Evolutionary conservation across 2,329 filamentous ascomycete genomes (phyloP), one percentile per base, ranked within the genome.

Genomic region (Gremmenia infestans): DNA sequence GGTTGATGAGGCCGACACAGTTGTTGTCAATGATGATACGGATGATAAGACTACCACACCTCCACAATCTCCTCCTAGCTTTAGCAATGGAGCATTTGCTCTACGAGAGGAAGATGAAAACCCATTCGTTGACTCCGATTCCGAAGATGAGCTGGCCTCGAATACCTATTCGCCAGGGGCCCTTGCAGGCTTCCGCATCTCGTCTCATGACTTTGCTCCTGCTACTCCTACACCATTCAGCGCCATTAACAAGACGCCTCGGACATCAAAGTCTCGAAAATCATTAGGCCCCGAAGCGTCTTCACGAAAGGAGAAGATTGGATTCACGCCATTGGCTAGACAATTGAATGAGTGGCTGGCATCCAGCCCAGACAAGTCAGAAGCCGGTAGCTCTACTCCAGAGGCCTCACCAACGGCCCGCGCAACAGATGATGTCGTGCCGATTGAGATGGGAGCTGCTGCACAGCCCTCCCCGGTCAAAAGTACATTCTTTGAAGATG

Each of bases 301-400:
- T 5, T 9, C 56, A 7, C 50, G 40, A 11, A 55, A 45, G 42
- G 58, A 60, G 15, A 72, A 73, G 17, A 67, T 81, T 51, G 83
- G 83, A 2, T 86, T 88, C 59, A 87, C 84, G 1, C 82, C 85
- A 23, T 72, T 90, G 39, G 82, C 82, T 4, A 74, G 79, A 39
- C 80, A 86, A 63, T 72, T 89, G 4, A 78, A 74, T 56, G 76
- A 78, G 23, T 90, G 87, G 87, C 78, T 79, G 60, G 76, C 85
- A 1, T 76, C 76, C 23, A 87, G 81, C 60, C 82, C 83, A 2
- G 65, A 69, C 5, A 78, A 80, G 60, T 67, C 64, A n/a, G 59
- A 63, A n/a, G 42, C 43, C 11, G 54, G 51, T 6, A 32, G 23
- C 4, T 51, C 51, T 9, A 50, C 55, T 14, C 35, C 39, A 12